phyloP scores from a whole-genome alignment of 83 land plant genomes.

The Picea abies region DNA sequence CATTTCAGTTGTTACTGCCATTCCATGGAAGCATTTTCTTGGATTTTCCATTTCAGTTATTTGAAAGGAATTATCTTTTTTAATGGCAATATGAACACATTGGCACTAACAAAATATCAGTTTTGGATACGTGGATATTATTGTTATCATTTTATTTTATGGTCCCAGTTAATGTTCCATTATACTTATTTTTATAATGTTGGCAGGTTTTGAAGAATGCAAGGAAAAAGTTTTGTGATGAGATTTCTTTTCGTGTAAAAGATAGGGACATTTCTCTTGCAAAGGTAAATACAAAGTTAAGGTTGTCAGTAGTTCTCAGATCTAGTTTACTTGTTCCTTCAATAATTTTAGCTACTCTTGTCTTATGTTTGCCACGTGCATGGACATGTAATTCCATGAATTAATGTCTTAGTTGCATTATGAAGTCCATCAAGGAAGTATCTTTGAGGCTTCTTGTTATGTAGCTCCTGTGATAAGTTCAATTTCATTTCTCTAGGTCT shows the following conservation, averaged over 20 bases:
- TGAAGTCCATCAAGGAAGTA: background rate
- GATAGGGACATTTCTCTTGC: conserved; percentile 62
- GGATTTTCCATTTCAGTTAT: too few relatives aligned
- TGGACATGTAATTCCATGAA: background rate
- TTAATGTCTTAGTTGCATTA: background rate
- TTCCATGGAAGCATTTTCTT: too few relatives aligned
- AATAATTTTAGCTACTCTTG: background rate
- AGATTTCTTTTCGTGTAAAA: conserved; percentile 42
- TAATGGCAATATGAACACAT: background rate
- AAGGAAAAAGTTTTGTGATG: conserved; percentile 52
- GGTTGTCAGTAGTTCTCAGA: background rate
- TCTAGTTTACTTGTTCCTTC: background rate
- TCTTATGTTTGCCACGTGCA: background rate
- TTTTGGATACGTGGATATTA: background rate
- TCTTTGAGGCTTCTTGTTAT: background rate
- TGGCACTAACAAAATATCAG: background rate
- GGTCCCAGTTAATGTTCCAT: background rate
- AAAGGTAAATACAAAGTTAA: conserved; percentile 37
- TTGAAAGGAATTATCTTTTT: background rate
- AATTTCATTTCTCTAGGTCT: background rate
- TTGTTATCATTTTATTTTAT: background rate
- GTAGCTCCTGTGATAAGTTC: background rate
- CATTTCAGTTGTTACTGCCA: background rate
- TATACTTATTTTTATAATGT: background rate
- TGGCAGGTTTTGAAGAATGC: conserved; percentile 54